Base-by-base conservation (phyloP, 1,139 yeast species). In the Magnusiomyces starmeri region DNA sequence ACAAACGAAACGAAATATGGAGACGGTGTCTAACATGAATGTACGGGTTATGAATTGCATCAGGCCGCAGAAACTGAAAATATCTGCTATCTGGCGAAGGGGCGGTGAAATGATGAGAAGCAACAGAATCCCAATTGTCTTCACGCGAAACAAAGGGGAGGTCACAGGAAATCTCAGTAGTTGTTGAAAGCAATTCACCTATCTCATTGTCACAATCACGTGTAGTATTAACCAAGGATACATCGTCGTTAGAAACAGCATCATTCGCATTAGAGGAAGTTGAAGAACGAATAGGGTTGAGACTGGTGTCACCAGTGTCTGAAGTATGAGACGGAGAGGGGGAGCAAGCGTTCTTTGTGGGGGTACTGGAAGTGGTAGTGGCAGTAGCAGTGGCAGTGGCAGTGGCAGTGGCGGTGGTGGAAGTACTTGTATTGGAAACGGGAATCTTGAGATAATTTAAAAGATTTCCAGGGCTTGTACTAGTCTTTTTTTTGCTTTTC, bases 1-100 rank as follows among this genome's bases (percentile, higher is more conserved):
- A 84, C 34, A 89, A 82, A 54, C 96, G 72, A 59, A 89, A 76
- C 60, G 89, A 81, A 3, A 88, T 78, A 62, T 87, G 95, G 48
- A 89, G 70, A 53, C 95, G 75, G 66, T 89, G 97, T 59, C 77
- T 76, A 26, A 87, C 76, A 56, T 79, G 81, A 51, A 89, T 76
- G 62, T 83, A 86, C 44, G 84, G 76, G 61, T 78, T 84, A 60
- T 83, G 80, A 18, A 83, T 74, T 34, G 76, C 71, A 64, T 88
- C 95, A 0, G 96, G 87, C 56, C 82, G 79, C 39, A 81, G 65
- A 9, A 43, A 47, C 42, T 52, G 50, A 24, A 50, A 50, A 18
- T 46, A 50, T 9, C 37, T 46, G 39, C 52, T 46, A 21, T 51
- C 54, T 1, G 58, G 43, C 14, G 57, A 29, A 1, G 57, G 54